Evolutionary conservation across 495 filamentous ascomycete species (phyloP), one percentile per base, ranked within the genome.

Genomic region (Penicillium cataractarum): DNA sequence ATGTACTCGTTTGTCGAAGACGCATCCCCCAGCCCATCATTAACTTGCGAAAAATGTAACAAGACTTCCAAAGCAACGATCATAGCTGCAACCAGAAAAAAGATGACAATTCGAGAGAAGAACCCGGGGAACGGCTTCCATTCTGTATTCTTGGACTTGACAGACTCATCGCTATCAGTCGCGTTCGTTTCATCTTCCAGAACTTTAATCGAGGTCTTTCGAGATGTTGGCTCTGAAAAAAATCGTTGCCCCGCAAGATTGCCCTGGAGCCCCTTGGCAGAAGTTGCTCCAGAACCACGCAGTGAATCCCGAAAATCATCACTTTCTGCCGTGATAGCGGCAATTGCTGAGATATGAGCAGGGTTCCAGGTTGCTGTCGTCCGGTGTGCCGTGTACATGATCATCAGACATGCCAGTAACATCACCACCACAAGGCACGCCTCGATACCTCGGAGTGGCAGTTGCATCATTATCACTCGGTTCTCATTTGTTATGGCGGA

Each of bases 121-220:
- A 55, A 15, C 12, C 31, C 35, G 1, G 66, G 66, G 17, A 69
- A 63, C 22, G 66, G 63, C 6, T 31, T 61, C 66, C 66, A 69
- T 12, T 29, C 6, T n/a, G n/a, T n/a, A n/a, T n/a, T n/a, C n/a
- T n/a, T n/a, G n/a, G n/a, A n/a, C n/a, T n/a, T n/a, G n/a, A n/a
- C n/a, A n/a, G n/a, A n/a, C n/a, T n/a, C n/a, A n/a, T n/a, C n/a
- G n/a, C n/a, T n/a, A n/a, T n/a, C n/a, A n/a, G n/a, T n/a, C n/a
- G n/a, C n/a, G n/a, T n/a, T n/a, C n/a, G n/a, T n/a, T n/a, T n/a
- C n/a, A n/a, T n/a, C n/a, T n/a, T n/a, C n/a, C n/a, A n/a, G 19
- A 10, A 57, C 13, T 29, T 40, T 27, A 31, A 62, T 56, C 1
- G 32, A 57, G 19, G 52, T 48, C 53, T n/a, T 56, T 31, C 0